Percentiles rank a stretch among this genome's conserved stretches.
phyloP scores from a whole-genome alignment of 164 flowering plant species.

The Amborella trichopoda region DNA sequence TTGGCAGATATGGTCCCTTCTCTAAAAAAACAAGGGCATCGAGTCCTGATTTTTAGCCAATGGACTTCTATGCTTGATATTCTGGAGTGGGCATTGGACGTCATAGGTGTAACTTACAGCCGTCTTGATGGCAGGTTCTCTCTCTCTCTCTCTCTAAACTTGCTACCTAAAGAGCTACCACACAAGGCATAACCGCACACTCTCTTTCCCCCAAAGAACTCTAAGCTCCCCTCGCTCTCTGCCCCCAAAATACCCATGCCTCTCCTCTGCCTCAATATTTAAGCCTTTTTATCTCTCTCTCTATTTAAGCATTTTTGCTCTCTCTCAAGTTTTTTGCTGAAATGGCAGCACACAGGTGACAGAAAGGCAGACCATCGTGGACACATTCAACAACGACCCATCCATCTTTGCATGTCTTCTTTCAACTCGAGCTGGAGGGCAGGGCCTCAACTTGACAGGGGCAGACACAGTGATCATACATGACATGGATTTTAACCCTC shows the following conservation, averaged over 20 bases:
- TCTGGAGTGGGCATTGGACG: conserved; percentile 92
- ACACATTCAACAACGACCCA: conserved; percentile 67
- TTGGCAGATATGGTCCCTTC: conserved; percentile 71
- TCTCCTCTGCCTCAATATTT: too few relatives aligned
- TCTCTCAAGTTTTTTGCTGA: not conserved
- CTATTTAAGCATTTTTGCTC: not conserved
- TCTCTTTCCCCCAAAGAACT: too few relatives aligned
- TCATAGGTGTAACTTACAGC: conserved; percentile 69
- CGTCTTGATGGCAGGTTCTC: conserved; percentile 92
- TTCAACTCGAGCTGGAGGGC: conserved; percentile 97
- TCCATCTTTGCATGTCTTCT: conserved; percentile 90
- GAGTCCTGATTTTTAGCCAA: conserved; percentile 90
- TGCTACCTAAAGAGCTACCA: too few relatives aligned
- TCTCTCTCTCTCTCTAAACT: not conserved
- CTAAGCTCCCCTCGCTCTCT: too few relatives aligned
- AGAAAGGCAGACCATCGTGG: conserved; percentile 87
- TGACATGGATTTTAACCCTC: conserved; percentile 99
- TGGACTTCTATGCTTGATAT: conserved; percentile 99
- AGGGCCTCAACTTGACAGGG: conserved; percentile 86
- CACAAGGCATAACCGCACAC: too few relatives aligned
- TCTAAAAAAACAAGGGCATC: conserved; percentile 54
- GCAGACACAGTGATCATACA: conserved; percentile 95
- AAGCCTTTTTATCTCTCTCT: not conserved
- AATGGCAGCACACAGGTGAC: conserved; percentile 78
- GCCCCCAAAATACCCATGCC: too few relatives aligned